Evolutionary conservation across 345 rosid genomes (phyloP), one percentile per base, ranked within the genome.

Genomic region (Boechera divaricarpa): DNA sequence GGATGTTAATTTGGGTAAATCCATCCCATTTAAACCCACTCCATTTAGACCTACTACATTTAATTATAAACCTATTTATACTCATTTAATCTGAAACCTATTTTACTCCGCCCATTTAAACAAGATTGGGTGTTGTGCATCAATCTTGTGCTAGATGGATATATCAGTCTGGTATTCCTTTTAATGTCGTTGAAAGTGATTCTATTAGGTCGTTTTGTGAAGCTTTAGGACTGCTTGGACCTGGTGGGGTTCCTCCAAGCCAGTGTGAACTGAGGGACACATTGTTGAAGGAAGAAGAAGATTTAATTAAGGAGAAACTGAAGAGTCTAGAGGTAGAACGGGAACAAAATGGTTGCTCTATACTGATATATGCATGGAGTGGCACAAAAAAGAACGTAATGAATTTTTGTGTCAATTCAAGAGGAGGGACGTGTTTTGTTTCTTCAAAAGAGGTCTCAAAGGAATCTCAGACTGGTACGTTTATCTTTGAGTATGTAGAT

Each of bases 121-220:
- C 24, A 21, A 21, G 24, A 21, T 21, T 21, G 24, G 24, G 24
- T 21, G 38, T 35, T 7, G 39, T 57, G 39, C 35, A 32, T 12
- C 67, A 62, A 3, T 39, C 0, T 21, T 62, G 56, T 48, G 56
- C 18, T 32, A 67, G 59, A 11, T 67, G 59, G 32, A 5, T 67
- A 1, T 62, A 29, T 49, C 32, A 31, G 21, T 51, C 16, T 67
- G 44, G 59, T 67, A 3, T 49, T 21, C 4, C 8, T 32, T 49
- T 47, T 35, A 12, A 33, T 67, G 71, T 9, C 7, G 3, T 49
- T 51, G 58, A 67, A 1, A 48, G 45, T 4, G 45, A 67, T 67
- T 31, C 44, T 12, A 49, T 67, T 67, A 10, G 7, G 59, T 48
- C 2, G 59, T 67, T 67, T 67, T 48, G 33, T 67, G 58, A 67